Evolutionary conservation across 2,329 filamentous ascomycete species (phyloP).

Genomic region (Curvularia hawaiiensis): DNA sequence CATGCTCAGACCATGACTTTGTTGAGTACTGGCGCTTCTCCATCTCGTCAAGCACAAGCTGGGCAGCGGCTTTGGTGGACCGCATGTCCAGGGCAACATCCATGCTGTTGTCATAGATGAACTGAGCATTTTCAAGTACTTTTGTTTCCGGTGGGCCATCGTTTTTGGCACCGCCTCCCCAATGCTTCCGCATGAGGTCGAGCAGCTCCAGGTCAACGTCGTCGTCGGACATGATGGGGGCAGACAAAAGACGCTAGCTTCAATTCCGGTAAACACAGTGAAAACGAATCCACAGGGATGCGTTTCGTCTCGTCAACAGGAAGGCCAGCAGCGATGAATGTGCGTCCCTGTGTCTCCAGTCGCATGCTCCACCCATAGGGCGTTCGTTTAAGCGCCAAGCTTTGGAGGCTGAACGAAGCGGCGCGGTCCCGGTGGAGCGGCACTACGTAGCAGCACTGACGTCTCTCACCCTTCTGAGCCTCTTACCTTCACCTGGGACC

Average conservation of each 20-base stretch:
- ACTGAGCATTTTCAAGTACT: slow-evolving; percentile 81
- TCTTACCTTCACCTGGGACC: slow-evolving; percentile 19
- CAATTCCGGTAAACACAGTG: slow-evolving; percentile 6
- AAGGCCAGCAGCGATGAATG: neutral
- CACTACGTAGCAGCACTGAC: slow-evolving; percentile 28
- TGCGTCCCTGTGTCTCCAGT: slow-evolving; percentile 7
- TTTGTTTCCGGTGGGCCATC: slow-evolving; percentile 72
- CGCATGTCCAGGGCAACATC: slow-evolving; percentile 88
- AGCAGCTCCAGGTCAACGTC: slow-evolving; percentile 88
- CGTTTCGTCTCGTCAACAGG: neutral
- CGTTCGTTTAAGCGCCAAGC: slow-evolving; percentile 31
- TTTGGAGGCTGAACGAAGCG: slow-evolving; percentile 30
- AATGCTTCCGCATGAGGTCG: slow-evolving; percentile 80
- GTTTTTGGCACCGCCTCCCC: slow-evolving; percentile 63
- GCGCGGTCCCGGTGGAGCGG: slow-evolving; percentile 20
- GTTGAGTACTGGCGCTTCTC: slow-evolving; percentile 82
- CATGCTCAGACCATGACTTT: slow-evolving; percentile 83
- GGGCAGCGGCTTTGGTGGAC: slow-evolving; percentile 81
- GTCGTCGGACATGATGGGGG: slow-evolving; percentile 78
- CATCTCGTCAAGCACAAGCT: slow-evolving; percentile 81
- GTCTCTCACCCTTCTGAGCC: slow-evolving; percentile 27
- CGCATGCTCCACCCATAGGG: slow-evolving; percentile 22
- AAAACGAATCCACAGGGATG: neutral
- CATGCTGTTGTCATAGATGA: slow-evolving; percentile 89
- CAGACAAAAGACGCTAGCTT: slow-evolving; percentile 6